These are phyloP conservation scores for Volutella citrinella DNA, from an alignment of 2,329 filamentous ascomycete species.

Conservation along the genomic window DNA sequence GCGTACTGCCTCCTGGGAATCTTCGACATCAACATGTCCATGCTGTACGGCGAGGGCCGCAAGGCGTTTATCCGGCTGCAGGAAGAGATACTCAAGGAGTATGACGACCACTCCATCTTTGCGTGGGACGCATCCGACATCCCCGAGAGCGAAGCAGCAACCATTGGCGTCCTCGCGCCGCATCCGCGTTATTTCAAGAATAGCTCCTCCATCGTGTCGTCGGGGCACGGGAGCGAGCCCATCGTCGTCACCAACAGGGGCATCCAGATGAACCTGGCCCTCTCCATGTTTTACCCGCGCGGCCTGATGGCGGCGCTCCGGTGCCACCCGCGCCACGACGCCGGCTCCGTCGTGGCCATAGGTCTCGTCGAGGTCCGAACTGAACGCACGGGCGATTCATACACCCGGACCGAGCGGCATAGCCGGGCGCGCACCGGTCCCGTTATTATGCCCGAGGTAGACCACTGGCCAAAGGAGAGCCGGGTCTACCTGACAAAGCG, in stretches of 20 bases:
- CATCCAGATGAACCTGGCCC: slow-evolving; percentile 9
- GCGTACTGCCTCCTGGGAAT: slow-evolving; percentile 22
- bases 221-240: slow-evolving; percentile 9
- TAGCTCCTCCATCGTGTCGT: slow-evolving; percentile 2
- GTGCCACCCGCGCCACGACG: slow-evolving; percentile 7
- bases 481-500: slow-evolving; percentile 10
- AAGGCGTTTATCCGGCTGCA: slow-evolving; percentile 22
- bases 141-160: slow-evolving; percentile 8
- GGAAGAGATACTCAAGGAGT: slow-evolving; percentile 22
- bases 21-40: slow-evolving; percentile 19
- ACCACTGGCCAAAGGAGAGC: background rate
- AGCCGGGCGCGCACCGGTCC: slow-evolving; percentile 8
- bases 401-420: slow-evolving; percentile 3
- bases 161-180: slow-evolving; percentile 11
- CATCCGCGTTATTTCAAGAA: slow-evolving; percentile 13
- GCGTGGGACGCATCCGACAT: slow-evolving; percentile 16
- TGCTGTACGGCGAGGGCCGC: slow-evolving; percentile 20
- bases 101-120: slow-evolving; percentile 19
- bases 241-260: slow-evolving; percentile 16
- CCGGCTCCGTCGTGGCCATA: slow-evolving; percentile 7
- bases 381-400: too few relatives aligned
- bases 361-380: slow-evolving; percentile 6
- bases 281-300: background rate
- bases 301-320: slow-evolving; percentile 10
- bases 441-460: background rate